A percentile compares a stretch with the other conserved stretches of the same genome.
phyloP scores from a whole-genome alignment of 495 filamentous ascomycete genomes.

The Aspergillus incahuasiensis region DNA sequence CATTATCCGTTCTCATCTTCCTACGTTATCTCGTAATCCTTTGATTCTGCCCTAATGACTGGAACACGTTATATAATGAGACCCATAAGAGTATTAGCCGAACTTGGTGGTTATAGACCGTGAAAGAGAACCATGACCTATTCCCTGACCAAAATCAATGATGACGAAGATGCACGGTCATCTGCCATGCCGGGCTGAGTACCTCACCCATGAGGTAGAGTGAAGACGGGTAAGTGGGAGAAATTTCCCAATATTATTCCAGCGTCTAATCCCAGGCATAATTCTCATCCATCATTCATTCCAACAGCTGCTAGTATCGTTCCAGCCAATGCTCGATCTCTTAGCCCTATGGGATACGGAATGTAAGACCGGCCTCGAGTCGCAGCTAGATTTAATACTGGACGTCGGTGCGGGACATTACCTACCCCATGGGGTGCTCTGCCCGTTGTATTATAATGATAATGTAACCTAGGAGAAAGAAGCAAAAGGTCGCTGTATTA shows the following conservation, averaged over 20 bases:
- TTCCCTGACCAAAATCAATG: too few species aligned
- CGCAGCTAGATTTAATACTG: not conserved
- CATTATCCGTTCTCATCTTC: too few species aligned
- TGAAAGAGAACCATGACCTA: not conserved
- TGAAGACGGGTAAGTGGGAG: not conserved
- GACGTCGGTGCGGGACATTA: not conserved
- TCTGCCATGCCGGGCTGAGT: not conserved
- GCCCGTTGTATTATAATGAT: not conserved
- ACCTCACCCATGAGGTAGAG: too few species aligned
- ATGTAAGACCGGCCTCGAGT: not conserved
- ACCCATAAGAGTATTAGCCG: not conserved
- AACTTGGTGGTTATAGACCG: not conserved
- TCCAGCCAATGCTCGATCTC: too few species aligned
- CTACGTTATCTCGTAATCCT: too few species aligned
- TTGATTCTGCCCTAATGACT: too few species aligned
- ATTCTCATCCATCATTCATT: not conserved
- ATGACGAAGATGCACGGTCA: not conserved
- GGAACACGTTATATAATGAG: too few species aligned
- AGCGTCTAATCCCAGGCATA: not conserved
- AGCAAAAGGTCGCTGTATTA: not conserved
- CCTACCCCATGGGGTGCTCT: not conserved
- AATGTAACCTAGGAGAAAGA: not conserved
- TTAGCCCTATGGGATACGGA: not conserved
- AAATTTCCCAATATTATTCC: not conserved
- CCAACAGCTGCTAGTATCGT: too few species aligned